Evolutionary conservation across 495 filamentous ascomycete species (phyloP), one percentile per base, ranked within the genome.

Genomic region (Aspergillus nanangensis): DNA sequence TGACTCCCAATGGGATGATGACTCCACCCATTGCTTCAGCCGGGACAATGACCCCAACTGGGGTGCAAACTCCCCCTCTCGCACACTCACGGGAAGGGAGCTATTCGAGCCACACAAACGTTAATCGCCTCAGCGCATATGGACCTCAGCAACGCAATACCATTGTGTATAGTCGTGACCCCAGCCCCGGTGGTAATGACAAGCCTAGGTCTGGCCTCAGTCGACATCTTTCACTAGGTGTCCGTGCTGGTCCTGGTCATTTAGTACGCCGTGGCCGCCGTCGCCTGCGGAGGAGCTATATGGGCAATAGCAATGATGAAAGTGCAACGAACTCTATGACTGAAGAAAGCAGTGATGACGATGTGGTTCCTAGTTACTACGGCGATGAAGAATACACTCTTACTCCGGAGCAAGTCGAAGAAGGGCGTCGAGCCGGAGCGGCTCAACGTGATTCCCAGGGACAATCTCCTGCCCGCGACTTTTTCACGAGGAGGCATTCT

Each of bases 31-130:
- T 65, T 45, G 56, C 47, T 4, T 56, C 62, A 3, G 50, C 57
- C 19, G 58, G 60, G 41, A 55, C 56, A 2, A 73, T 64, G 29
- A 75, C 74, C 1, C 79, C 83, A 0, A 61, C 55, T 37, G 66
- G 65, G 32, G 50, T 64, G 8, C 52, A 71, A 24, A 72, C 68
- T 2, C 68, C 68, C 23, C 65, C 68, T 5, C 41, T 71, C 14
- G 44, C 48, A 0, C 61, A 67, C 35, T 58, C 57, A 8, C 49
- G 20, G 66, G 70, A 43, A 69, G 81, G 67, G 51, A 82, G 47
- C 56, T 83, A 49, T 65, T 72, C 48, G 62, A 81, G 61, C 77
- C 74, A 58, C 73, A n/a, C n/a, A n/a, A 74, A 55, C 76, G 72
- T 58, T 73, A 74, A 56, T 60, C 59, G 55, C 61, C 77, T 46